Conservation (phyloP, 805 yeast species). For the Candida berthetii region DNA sequence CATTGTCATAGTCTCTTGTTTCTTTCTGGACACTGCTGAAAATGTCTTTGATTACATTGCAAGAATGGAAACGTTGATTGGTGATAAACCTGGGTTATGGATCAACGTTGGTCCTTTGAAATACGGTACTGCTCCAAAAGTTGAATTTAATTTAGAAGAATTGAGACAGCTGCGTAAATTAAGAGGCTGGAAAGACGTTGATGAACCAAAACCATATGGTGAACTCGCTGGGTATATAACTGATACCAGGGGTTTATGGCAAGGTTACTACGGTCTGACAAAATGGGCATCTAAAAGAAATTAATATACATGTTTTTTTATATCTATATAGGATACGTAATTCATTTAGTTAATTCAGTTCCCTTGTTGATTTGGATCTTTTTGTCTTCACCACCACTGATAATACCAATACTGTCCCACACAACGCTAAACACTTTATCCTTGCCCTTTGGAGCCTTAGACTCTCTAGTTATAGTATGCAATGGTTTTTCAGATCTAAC, state of each 20-base stretch:
- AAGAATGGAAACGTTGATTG: constrained; percentile 43
- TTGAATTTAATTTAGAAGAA: constrained; percentile 73
- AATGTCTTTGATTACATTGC: constrained; percentile 73
- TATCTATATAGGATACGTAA: no score
- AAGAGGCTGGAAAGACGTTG: constrained; percentile 59
- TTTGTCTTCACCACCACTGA: constrained; percentile 93
- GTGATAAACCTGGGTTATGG: constrained; percentile 59
- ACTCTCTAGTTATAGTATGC: constrained; percentile 77
- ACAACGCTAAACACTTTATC: constrained; percentile 79
- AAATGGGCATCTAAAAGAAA: constrained; percentile 38
- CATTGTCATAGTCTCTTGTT: constrained; percentile 59
- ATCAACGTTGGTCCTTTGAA: constrained; percentile 89
- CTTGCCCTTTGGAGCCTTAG: constrained; percentile 35
- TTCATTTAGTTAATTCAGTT: constrained; percentile 8
- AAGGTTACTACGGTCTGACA: constrained; percentile 66
- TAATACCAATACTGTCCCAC: constrained; percentile 80
- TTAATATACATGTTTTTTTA: no score
- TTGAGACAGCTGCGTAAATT: constrained; percentile 40
- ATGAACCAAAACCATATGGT: constrained; percentile 26
- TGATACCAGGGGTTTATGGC: constrained; percentile 62
- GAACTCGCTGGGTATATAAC: constrained; percentile 59
- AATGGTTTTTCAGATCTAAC: constrained; percentile 77
- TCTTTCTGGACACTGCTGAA: constrained; percentile 90
- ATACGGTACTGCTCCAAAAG: constrained; percentile 80
- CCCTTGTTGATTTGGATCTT: constrained; percentile 76